These are phyloP conservation scores for Tuber aestivum DNA, from an alignment of 495 filamentous ascomycete species.

Conservation along the genomic window DNA sequence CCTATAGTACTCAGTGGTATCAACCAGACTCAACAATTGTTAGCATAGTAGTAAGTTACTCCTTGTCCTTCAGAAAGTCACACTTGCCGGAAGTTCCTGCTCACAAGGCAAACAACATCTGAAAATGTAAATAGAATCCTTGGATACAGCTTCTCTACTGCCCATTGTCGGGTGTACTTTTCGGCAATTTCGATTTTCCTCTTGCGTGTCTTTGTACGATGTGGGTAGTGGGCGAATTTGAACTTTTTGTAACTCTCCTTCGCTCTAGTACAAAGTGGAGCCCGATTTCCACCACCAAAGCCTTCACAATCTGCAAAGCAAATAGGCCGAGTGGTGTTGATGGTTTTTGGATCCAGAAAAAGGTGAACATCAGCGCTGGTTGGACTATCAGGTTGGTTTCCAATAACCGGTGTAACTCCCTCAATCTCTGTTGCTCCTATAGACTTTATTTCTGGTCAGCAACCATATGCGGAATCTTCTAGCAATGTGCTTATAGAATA, in stretches of 20 bases:
- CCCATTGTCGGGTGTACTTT: slow-evolving; percentile 21
- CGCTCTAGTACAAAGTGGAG: slow-evolving; percentile 46
- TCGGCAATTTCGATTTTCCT: slow-evolving; percentile 11
- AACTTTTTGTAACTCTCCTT: slow-evolving; percentile 34
- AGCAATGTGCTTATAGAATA: too few relatives aligned
- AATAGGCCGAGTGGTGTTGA: slow-evolving; percentile 39
- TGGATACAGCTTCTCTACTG: slow-evolving; percentile 43
- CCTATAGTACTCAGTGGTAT: slow-evolving; percentile 12
- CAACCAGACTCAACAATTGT: too few relatives aligned
- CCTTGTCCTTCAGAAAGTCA: neutral
- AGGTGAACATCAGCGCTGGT: slow-evolving; percentile 62
- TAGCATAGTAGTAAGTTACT: too few relatives aligned
- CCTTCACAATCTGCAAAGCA: slow-evolving; percentile 42
- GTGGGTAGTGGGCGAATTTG: neutral
- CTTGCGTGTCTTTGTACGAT: slow-evolving; percentile 14
- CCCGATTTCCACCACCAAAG: slow-evolving; percentile 29
- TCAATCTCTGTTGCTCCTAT: neutral
- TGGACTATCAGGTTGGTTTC: slow-evolving; percentile 39
- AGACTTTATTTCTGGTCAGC: neutral
- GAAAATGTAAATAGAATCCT: slow-evolving; percentile 44
- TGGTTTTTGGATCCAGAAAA: slow-evolving; percentile 55
- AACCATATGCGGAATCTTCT: too few relatives aligned
- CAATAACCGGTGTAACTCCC: slow-evolving; percentile 16
- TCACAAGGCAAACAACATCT: slow-evolving; percentile 42
- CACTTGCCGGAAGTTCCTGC: slow-evolving; percentile 39